phyloP scores from a whole-genome alignment of 202 grass and related monocot species.

The Eragrostis tef region DNA sequence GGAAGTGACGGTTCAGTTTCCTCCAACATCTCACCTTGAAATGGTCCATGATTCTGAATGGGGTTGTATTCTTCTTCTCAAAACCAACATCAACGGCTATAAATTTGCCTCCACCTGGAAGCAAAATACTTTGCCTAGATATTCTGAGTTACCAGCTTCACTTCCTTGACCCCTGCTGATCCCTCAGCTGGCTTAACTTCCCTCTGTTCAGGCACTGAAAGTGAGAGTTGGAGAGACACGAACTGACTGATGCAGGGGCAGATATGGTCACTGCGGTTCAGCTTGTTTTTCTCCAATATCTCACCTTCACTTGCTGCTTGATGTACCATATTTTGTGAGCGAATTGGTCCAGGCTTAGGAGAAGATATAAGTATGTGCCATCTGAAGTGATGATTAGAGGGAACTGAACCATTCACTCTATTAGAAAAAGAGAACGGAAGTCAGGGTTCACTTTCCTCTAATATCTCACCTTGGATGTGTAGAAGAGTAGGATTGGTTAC shows the following conservation, averaged over 20 bases:
- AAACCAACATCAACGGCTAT: not conserved
- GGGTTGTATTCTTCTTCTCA: not conserved
- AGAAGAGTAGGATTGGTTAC: too few relatives aligned
- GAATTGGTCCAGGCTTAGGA: not conserved
- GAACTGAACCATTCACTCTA: slow-evolving; percentile 42
- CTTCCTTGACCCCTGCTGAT: not conserved
- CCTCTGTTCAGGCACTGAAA: slow-evolving; percentile 35
- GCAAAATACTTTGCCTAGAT: not conserved
- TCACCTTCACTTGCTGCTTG: slow-evolving; percentile 41
- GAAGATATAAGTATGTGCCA: not conserved
- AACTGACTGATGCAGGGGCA: slow-evolving; percentile 22
- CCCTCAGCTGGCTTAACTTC: not conserved
- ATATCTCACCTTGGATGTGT: slow-evolving; percentile 60
- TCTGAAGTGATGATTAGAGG: slow-evolving; percentile 55
- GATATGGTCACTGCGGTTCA: not conserved
- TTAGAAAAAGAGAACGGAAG: not conserved
- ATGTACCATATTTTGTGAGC: not conserved
- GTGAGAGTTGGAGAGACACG: slow-evolving; percentile 55
- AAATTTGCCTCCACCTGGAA: slow-evolving; percentile 22
- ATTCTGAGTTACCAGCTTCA: not conserved
- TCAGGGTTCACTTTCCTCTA: slow-evolving; percentile 57
- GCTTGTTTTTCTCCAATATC: slow-evolving; percentile 61
- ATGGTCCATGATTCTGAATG: slow-evolving; percentile 30
- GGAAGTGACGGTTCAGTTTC: slow-evolving; percentile 46
- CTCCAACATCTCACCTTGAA: slow-evolving; percentile 58